These are phyloP conservation scores for Thozetella sp. DNA, from an alignment of 495 filamentous ascomycete species.

Conservation along the genomic window DNA sequence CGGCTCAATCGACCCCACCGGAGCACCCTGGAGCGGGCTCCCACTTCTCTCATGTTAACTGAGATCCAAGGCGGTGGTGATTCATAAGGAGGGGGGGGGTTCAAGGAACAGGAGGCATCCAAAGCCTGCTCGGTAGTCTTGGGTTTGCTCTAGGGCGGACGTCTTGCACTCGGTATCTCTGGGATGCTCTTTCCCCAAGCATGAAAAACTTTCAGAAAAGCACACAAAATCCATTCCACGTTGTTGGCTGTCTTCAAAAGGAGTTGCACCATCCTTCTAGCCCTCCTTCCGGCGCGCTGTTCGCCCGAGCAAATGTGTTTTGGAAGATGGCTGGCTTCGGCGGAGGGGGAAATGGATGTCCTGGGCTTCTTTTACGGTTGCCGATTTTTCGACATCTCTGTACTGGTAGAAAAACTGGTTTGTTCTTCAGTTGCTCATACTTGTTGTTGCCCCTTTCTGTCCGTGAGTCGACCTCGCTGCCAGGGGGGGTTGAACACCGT, in stretches of 20 bases:
- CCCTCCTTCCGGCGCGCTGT: background rate
- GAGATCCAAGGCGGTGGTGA: constrained; percentile 1
- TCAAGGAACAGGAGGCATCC: background rate
- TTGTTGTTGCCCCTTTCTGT: too few relatives aligned
- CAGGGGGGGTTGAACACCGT: too few relatives aligned
- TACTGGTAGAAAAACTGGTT: constrained; percentile 14
- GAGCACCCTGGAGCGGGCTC: background rate
- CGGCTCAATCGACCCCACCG: background rate
- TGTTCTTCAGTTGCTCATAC: background rate
- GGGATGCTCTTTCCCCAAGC: constrained; percentile 5
- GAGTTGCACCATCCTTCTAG: background rate
- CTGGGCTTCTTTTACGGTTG: constrained; percentile 4
- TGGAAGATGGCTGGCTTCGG: constrained; percentile 15
- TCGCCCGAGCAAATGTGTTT: constrained; percentile 13
- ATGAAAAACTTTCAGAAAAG: constrained; percentile 11
- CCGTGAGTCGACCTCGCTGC: too few relatives aligned
- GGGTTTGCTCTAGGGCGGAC: constrained; percentile 3
- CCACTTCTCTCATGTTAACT: background rate
- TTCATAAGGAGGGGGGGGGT: too few relatives aligned
- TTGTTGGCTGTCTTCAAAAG: background rate
- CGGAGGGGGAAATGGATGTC: constrained; percentile 6
- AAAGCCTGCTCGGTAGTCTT: background rate
- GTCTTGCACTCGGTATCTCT: constrained; percentile 2
- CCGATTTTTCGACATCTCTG: constrained; percentile 18
- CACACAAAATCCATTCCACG: constrained; percentile 3